Evolutionary conservation across 768 basidiomycete genomes (phyloP), one percentile per base, ranked within the genome.

Genomic region (Termitomyces heimii): DNA sequence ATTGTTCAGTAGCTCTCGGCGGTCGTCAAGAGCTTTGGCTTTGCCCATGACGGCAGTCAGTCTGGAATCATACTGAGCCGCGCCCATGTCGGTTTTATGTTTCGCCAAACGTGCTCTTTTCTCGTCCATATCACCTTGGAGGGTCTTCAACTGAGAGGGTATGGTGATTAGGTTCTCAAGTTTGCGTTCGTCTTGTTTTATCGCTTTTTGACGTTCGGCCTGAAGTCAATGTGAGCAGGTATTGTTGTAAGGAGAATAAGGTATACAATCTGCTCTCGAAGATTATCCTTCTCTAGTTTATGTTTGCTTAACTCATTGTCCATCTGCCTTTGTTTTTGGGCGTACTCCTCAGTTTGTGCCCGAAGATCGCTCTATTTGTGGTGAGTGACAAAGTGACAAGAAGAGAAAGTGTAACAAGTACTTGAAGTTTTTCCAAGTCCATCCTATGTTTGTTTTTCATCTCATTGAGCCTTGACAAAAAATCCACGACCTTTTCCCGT

Each of bases 391-490:
- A 42, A 54, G 40, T 50, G 53, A 20, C 31, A 10, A 18, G 48
- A 35, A 2, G n/a, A 46, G 24, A 53, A 53, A 44, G 14, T 5
- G 31, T 28, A 20, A 5, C 43, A 18, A 51, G 32, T 60, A 89
- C 89, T 77, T 90, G 88, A 18, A 91, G 68, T 60, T 76, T 81
- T 60, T 91, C 86, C 12, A 83, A 80, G 56, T 88, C 84, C 13
- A 70, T 62, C n/a, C 77, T 82, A 59, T 88, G 85, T 59, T 77
- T 80, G 35, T 81, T 75, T 56, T 85, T 83, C 5, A 88, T 68
- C 26, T 89, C 86, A 4, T 72, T 74, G 2, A 97, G 72, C 50
- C 80, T 81, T 9, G 83, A 73, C 26, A 85, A 75, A 67, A 97
- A 95, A 45, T 92, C 88, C 29, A 79, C 68, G 20, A 94, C 78